Evolutionary conservation across 1,139 yeast species (phyloP).

Genomic region (Nakaseomyces uthaithaninus): DNA sequence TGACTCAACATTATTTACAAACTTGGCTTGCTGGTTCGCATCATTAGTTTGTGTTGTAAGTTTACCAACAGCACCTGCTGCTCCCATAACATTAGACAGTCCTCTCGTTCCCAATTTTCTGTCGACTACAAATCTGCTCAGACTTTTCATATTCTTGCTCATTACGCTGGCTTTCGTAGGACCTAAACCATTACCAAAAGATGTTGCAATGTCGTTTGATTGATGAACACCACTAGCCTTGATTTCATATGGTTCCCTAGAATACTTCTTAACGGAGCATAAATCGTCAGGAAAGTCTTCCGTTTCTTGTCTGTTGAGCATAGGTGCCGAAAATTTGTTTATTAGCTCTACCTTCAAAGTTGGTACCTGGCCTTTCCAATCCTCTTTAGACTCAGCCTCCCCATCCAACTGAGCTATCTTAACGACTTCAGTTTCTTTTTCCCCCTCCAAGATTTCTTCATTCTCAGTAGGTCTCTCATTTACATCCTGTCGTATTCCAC

Average conservation of each 20-base stretch:
- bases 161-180: conserved; percentile 32
- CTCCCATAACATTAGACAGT: conserved; percentile 1
- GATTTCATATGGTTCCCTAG: conserved; percentile 28
- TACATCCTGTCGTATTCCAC: background rate
- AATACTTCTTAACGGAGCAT: conserved; percentile 20
- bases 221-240: conserved; percentile 34
- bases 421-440: conserved; percentile 7
- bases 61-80: conserved; percentile 4
- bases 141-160: conserved; percentile 27
- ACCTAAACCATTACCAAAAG: conserved; percentile 32
- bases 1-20: conserved; percentile 2
- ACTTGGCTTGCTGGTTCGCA: conserved; percentile 6
- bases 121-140: conserved; percentile 30
- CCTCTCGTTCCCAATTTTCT: conserved; percentile 21
- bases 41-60: conserved; percentile 7
- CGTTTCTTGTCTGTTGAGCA: conserved; percentile 29
- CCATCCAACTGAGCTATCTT: background rate
- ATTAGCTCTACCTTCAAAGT: conserved; percentile 5
- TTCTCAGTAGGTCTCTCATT: background rate
- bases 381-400: background rate
- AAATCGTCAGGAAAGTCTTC: conserved; percentile 31
- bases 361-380: background rate
- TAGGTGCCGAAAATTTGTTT: conserved; percentile 7
- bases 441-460: background rate
- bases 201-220: conserved; percentile 29